These are phyloP conservation scores for Malassezia restricta DNA, from an alignment of 1,284 basidiomycete genomes.

Conservation along the genomic window DNA sequence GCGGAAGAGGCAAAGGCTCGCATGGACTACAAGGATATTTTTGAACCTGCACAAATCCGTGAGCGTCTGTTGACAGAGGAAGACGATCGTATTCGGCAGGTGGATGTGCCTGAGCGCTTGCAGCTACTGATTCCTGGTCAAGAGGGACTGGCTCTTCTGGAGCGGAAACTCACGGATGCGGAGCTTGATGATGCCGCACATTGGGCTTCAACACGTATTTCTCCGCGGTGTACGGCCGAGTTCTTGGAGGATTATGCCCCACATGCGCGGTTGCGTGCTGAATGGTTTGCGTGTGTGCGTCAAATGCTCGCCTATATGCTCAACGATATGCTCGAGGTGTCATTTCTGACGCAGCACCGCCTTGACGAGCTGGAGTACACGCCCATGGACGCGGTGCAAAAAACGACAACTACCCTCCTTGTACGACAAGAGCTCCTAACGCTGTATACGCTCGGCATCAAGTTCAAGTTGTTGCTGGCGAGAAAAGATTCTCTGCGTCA, in stretches of 20 bases:
- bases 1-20: conserved; percentile 48
- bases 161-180: conserved; percentile 55
- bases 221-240: conserved; percentile 52
- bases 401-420: conserved; percentile 27
- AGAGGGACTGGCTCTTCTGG: conserved; percentile 53
- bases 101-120: conserved; percentile 91
- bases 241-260: conserved; percentile 55
- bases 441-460: conserved; percentile 58
- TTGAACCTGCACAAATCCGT: conserved; percentile 92
- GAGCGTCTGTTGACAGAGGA: conserved; percentile 82
- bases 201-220: conserved; percentile 78
- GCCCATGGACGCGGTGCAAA: conserved; percentile 18
- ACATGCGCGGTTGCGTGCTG: conserved; percentile 55
- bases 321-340: conserved; percentile 75
- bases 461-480: conserved; percentile 36
- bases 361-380: conserved; percentile 76
- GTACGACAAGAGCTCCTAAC: conserved; percentile 44
- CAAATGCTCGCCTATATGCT: conserved; percentile 72
- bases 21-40: conserved; percentile 75
- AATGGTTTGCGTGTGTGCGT: conserved; percentile 68
- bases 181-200: conserved; percentile 70
- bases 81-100: conserved; percentile 74
- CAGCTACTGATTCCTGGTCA: conserved; percentile 63
- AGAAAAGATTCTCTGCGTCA: conserved; percentile 35
- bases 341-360: conserved; percentile 87